Conservation (phyloP, 1,139 yeast genomes). For the Saccharomyces uvarum region DNA sequence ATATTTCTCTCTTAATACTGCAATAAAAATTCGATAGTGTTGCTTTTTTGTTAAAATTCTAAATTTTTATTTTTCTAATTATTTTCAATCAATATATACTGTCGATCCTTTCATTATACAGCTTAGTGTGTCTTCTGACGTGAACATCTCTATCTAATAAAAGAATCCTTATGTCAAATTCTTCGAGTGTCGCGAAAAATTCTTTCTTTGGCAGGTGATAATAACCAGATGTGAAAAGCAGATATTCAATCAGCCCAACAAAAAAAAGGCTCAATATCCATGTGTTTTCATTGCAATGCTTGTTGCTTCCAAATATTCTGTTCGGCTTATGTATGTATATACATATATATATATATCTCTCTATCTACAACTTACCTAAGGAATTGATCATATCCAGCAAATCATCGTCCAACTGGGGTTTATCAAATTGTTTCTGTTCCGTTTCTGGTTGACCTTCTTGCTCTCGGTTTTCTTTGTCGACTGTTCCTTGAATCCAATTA, state of each 20-base stretch:
- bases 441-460: not conserved
- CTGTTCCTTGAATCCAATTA: conserved; percentile 42
- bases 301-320: not conserved
- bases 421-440: conserved; percentile 1
- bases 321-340: not conserved
- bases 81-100: not conserved
- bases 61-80: not conserved
- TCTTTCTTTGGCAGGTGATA: not conserved
- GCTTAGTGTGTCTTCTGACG: not conserved
- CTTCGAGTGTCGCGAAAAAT: not conserved
- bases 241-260: not conserved
- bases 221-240: not conserved
- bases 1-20: too few species aligned
- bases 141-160: not conserved
- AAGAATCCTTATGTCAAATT: not conserved
- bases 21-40: too few species aligned
- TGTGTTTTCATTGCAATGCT: not conserved
- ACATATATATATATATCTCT: not conserved
- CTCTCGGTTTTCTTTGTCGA: not conserved
- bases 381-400: conserved; percentile 27
- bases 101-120: not conserved
- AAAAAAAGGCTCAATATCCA: not conserved
- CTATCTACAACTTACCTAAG: conserved; percentile 17
- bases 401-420: conserved; percentile 23
- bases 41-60: too few species aligned